phyloP scores from a whole-genome alignment of 2,329 filamentous ascomycete genomes.

The Aspergillaceae sp. region DNA sequence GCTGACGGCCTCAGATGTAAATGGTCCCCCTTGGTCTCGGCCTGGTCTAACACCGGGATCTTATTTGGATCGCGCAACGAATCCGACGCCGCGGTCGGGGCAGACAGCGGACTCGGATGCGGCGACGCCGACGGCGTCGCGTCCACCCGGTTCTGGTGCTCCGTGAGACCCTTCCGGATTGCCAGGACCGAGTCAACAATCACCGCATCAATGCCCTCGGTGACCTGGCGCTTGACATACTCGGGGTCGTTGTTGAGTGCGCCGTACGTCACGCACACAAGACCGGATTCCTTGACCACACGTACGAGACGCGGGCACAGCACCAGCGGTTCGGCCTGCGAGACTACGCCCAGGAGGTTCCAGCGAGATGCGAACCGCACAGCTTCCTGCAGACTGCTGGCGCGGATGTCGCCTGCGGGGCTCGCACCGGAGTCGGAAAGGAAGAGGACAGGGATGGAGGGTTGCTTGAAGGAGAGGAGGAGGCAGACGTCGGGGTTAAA shows the following conservation, averaged over 20 bases:
- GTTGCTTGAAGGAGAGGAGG: constrained; percentile 91
- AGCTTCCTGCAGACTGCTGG: constrained; percentile 86
- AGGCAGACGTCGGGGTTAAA: constrained; percentile 98
- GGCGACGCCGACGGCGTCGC: constrained; percentile 14
- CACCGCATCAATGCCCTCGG: constrained; percentile 92
- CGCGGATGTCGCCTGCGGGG: constrained; percentile 77
- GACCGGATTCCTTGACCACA: constrained; percentile 86
- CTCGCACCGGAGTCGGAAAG: constrained; percentile 79
- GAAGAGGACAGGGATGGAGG: constrained; percentile 90
- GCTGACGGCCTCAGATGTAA: constrained; percentile 12
- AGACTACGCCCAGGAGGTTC: constrained; percentile 89
- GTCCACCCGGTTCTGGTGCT: constrained; percentile 20
- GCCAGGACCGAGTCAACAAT: constrained; percentile 93
- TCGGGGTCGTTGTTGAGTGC: constrained; percentile 75
- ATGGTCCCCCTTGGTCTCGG: constrained; percentile 13
- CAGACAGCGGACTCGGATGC: constrained; percentile 16
- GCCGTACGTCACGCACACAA: constrained; percentile 96
- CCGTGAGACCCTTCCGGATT: constrained; percentile 80
- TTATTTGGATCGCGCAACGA: constrained; percentile 12
- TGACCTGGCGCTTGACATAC: constrained; percentile 82
- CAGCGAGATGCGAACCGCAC: constrained; percentile 89
- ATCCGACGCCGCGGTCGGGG: constrained; percentile 11
- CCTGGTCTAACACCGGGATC: constrained; percentile 20
- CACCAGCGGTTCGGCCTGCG: constrained; percentile 78
- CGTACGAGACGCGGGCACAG: constrained; percentile 79